Conservation (phyloP, 2,329 filamentous ascomycete genomes). For the Scytalidium sp. region DNA sequence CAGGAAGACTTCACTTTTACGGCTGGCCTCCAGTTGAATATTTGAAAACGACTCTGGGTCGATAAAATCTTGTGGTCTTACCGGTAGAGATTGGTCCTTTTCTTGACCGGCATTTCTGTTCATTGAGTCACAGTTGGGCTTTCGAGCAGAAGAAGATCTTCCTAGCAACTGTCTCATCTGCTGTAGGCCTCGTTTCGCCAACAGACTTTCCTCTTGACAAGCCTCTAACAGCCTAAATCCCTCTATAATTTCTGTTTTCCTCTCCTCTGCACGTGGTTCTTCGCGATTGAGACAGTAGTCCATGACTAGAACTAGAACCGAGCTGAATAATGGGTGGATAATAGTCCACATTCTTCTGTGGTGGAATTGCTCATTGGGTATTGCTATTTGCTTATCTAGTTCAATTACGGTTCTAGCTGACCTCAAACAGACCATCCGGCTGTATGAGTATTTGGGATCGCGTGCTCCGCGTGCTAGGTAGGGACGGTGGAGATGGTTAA, state of each 20-base stretch:
- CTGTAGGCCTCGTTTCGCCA: constrained; percentile 15
- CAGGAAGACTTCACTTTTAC: too few relatives aligned
- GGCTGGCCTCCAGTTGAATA: too few relatives aligned
- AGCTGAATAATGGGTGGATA: constrained; percentile 33
- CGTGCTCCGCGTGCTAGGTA: constrained; percentile 28
- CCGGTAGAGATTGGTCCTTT: not conserved
- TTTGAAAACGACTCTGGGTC: not conserved
- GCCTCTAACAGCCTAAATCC: constrained; percentile 31
- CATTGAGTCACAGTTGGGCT: constrained; percentile 1
- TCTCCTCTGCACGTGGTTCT: constrained; percentile 24
- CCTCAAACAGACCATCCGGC: constrained; percentile 31
- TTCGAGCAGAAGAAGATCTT: too few relatives aligned
- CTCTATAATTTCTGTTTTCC: constrained; percentile 27
- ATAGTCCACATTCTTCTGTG: constrained; percentile 26
- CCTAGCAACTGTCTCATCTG: constrained; percentile 13
- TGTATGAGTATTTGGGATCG: constrained; percentile 28
- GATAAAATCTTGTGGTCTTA: not conserved
- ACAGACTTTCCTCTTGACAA: constrained; percentile 11
- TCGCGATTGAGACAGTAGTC: constrained; percentile 32
- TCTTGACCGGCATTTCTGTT: not conserved
- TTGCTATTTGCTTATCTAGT: constrained; percentile 24
- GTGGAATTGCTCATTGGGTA: constrained; percentile 18
- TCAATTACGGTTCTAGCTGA: constrained; percentile 26
- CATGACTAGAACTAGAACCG: constrained; percentile 34
- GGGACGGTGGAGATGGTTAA: constrained; percentile 35